phyloP scores from a whole-genome alignment of 768 basidiomycete species.

The Termitomyces sp. region DNA sequence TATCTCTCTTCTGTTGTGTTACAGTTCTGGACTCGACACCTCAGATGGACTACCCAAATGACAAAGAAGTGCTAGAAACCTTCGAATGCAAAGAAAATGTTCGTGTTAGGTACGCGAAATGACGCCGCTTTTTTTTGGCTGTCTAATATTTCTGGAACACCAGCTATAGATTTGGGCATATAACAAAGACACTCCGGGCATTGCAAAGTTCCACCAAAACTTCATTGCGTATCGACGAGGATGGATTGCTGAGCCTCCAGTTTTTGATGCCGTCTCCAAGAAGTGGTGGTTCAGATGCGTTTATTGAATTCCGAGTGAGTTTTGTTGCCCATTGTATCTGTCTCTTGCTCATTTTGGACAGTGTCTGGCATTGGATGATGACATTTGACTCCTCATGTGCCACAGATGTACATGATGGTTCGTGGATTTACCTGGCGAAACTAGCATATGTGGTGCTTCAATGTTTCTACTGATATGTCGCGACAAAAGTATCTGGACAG shows the following conservation, averaged over 20 bases:
- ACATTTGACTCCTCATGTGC: slow-evolving; percentile 9
- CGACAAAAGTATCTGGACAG: background rate
- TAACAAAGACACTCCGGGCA: slow-evolving; percentile 66
- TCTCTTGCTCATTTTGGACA: background rate
- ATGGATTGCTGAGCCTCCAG: slow-evolving; percentile 83
- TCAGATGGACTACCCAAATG: slow-evolving; percentile 95
- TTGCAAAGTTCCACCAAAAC: slow-evolving; percentile 83
- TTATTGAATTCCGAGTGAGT: slow-evolving; percentile 85
- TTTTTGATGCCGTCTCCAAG: slow-evolving; percentile 73
- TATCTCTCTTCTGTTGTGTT: background rate
- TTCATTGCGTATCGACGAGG: slow-evolving; percentile 78
- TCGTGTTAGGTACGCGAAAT: slow-evolving; percentile 55
- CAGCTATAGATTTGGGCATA: slow-evolving; percentile 84
- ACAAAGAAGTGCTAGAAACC: slow-evolving; percentile 83
- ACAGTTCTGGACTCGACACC: background rate
- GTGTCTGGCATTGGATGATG: slow-evolving; percentile 42
- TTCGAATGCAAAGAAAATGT: slow-evolving; percentile 74
- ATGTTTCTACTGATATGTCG: background rate
- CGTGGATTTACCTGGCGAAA: background rate
- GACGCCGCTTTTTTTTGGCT: background rate
- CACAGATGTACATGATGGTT: background rate
- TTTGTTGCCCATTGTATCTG: background rate
- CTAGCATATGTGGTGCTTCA: background rate
- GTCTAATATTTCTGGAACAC: background rate
- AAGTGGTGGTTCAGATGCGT: slow-evolving; percentile 45